Percentiles rank a stretch among this genome's conserved stretches.
Evolutionary conservation across 352 stramenopile genomes (phyloP).

Genomic region (Globisporangium uncinulatum): DNA sequence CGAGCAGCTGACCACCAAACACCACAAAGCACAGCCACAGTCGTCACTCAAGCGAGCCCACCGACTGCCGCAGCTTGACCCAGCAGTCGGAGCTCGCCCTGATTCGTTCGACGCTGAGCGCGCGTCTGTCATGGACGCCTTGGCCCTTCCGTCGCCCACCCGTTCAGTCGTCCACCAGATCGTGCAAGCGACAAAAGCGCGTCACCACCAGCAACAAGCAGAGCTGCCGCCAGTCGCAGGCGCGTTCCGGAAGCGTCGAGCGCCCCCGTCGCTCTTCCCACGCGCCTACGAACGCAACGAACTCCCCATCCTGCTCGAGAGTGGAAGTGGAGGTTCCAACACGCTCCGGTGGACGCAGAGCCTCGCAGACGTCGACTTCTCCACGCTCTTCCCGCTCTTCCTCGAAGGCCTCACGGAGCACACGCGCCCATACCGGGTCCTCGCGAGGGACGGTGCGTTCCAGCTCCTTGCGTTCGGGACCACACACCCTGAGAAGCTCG

Average conservation of each 20-base stretch:
- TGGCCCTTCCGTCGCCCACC: constrained; percentile 51
- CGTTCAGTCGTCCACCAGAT: constrained; percentile 49
- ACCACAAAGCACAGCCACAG: not conserved
- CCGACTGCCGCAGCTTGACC: constrained; percentile 31
- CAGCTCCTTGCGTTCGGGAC: constrained; percentile 76
- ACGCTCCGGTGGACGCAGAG: constrained; percentile 52
- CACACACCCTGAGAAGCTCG: constrained; percentile 47
- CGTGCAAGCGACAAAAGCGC: constrained; percentile 45
- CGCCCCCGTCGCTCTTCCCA: constrained; percentile 42
- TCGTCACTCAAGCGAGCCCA: constrained; percentile 35
- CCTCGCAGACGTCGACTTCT: constrained; percentile 70
- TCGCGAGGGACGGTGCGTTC: constrained; percentile 73
- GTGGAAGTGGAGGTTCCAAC: constrained; percentile 31
- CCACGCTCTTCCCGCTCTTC: constrained; percentile 88
- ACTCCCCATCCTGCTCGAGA: constrained; percentile 65
- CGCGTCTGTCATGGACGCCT: constrained; percentile 39
- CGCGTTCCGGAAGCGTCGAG: constrained; percentile 42
- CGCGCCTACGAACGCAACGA: constrained; percentile 58
- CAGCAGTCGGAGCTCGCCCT: constrained; percentile 9
- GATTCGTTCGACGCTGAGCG: constrained; percentile 44
- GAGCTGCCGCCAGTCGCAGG: constrained; percentile 48
- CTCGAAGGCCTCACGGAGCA: constrained; percentile 86
- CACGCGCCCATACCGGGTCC: constrained; percentile 68
- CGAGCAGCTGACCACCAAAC: not conserved
- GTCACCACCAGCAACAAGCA: constrained; percentile 16